Percentiles rank a stretch among this genome's conserved stretches.
Evolutionary conservation across 441 rosid genomes (phyloP).

Genomic region (Lepidium campestre): DNA sequence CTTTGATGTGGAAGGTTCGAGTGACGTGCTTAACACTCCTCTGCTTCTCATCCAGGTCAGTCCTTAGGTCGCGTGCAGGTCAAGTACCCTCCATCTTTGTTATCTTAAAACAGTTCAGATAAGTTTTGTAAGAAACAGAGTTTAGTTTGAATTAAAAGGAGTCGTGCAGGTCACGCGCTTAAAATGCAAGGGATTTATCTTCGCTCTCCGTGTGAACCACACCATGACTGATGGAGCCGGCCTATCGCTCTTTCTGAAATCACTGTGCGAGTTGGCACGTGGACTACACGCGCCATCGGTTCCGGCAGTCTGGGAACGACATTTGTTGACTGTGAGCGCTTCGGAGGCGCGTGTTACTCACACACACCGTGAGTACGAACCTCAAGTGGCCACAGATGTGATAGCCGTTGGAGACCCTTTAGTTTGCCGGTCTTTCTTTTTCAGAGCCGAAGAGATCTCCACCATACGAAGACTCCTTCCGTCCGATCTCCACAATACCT

Average conservation of each 20-base stretch:
- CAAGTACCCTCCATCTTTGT: conserved; percentile 17
- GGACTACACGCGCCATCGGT: conserved; percentile 8
- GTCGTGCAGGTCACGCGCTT: conserved; percentile 25
- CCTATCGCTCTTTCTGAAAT: conserved; percentile 12
- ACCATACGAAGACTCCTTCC: conserved; percentile 28
- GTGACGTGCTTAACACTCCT: conserved; percentile 37
- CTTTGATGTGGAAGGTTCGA: conserved; percentile 43
- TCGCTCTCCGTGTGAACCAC: conserved; percentile 29
- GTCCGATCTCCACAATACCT: conserved; percentile 21
- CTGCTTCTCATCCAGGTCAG: conserved; percentile 51
- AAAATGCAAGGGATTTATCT: conserved; percentile 33
- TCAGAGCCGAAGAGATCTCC: conserved; percentile 29
- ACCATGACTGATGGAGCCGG: conserved; percentile 21
- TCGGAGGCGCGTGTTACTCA: conserved; percentile 27
- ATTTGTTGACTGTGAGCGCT: conserved; percentile 27
- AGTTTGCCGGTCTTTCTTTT: conserved; percentile 40
- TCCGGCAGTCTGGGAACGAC: conserved; percentile 30
- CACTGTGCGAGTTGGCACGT: conserved; percentile 20
- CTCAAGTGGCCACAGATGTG: conserved; percentile 10
- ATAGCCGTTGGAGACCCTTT: background rate
- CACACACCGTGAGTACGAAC: conserved; percentile 33
- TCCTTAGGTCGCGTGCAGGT: conserved; percentile 25
- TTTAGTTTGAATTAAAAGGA: background rate
- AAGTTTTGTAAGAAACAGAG: background rate
- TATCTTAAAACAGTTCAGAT: background rate